phyloP scores from a whole-genome alignment of 371 early-diverging fungal species.

The Circinella umbellata region DNA sequence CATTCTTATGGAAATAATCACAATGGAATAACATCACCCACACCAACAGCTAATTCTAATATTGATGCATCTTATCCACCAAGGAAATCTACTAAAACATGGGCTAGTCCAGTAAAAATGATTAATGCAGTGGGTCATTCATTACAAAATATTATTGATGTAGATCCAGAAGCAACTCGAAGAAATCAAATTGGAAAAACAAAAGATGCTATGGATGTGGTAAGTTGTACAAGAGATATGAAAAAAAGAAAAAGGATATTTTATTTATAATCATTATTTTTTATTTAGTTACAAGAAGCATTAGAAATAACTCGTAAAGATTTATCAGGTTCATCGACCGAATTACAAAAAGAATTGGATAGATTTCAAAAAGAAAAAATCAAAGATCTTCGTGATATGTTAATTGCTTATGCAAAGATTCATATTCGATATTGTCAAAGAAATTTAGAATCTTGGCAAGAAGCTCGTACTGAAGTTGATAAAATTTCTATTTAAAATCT shows the following conservation, averaged over 20 bases:
- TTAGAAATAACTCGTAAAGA: constrained; percentile 73
- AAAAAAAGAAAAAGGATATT: too few relatives aligned
- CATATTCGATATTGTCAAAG: constrained; percentile 85
- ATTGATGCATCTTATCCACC: neutral
- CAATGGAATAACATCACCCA: neutral
- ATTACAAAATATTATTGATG: constrained; percentile 90
- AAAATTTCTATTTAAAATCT: constrained; percentile 54
- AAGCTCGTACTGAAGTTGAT: constrained; percentile 65
- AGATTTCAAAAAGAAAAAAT: constrained; percentile 92
- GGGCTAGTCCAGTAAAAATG: constrained; percentile 50
- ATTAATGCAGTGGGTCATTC: constrained; percentile 75
- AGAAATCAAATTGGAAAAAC: constrained; percentile 89
- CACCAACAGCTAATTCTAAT: neutral
- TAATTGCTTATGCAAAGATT: constrained; percentile 81
- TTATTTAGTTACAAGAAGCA: constrained; percentile 75
- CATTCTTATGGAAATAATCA: neutral
- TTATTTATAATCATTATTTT: too few relatives aligned
- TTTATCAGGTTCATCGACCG: constrained; percentile 72
- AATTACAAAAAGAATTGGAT: constrained; percentile 88
- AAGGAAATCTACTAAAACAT: constrained; percentile 33
- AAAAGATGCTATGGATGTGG: constrained; percentile 78
- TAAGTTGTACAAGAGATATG: constrained; percentile 29
- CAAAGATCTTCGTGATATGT: constrained; percentile 79
- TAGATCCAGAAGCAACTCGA: constrained; percentile 91
- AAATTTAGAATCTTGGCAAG: constrained; percentile 69